Percentiles rank a stretch among this genome's conserved stretches.
Conservation (phyloP, 768 basidiomycete species). For the Cystofilobasidium capitatum region DNA sequence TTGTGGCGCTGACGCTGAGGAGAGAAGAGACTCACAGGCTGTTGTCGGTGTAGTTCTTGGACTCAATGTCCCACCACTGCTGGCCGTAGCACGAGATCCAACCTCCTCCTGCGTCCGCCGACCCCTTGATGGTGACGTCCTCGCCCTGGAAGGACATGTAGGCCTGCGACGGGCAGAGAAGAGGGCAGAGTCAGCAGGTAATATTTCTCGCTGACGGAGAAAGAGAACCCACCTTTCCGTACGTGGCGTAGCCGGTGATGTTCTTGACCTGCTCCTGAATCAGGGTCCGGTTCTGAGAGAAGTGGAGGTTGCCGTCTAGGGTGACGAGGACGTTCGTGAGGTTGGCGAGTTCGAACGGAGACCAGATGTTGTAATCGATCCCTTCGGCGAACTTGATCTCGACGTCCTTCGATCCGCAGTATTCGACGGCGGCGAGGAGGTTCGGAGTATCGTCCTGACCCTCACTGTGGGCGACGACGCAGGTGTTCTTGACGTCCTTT, state of each 20-base stretch:
- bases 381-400: background rate
- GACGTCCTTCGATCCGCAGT: background rate
- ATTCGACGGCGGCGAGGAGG: background rate
- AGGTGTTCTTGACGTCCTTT: background rate
- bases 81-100: constrained; percentile 6
- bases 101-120: background rate
- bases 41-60: constrained; percentile 1
- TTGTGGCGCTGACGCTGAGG: too few species aligned
- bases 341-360: constrained; percentile 9
- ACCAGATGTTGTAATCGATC: constrained; percentile 4
- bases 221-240: background rate
- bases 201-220: background rate
- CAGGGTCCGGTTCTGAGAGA: background rate
- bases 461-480: background rate
- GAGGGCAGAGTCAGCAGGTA: background rate
- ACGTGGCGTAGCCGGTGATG: constrained; percentile 1
- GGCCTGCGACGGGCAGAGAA: too few species aligned
- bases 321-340: background rate
- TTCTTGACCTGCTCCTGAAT: constrained; percentile 3
- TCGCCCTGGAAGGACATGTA: constrained; percentile 7
- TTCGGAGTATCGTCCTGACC: constrained; percentile 6
- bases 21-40: too few species aligned
- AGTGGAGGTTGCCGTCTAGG: constrained; percentile 4
- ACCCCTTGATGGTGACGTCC: constrained; percentile 9
- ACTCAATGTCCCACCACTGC: constrained; percentile 10